Percentiles rank a stretch among this genome's conserved stretches.
phyloP scores from a whole-genome alignment of 129 eudicot genomes.

The Saposhnikovia divaricata region DNA sequence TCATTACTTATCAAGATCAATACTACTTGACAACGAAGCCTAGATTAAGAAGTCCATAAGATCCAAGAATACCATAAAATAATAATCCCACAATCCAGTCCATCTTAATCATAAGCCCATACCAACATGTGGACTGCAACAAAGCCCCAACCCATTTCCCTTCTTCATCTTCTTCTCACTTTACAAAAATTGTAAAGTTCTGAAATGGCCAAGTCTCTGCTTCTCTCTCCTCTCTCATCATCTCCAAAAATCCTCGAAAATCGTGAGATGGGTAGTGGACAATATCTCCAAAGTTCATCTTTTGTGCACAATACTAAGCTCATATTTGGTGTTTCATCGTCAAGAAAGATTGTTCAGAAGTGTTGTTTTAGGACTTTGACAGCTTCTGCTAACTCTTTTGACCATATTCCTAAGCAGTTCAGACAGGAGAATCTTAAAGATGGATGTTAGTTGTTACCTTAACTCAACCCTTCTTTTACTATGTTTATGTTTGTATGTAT shows the following conservation, averaged over 20 bases:
- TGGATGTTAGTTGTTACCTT: slow-evolving; percentile 42
- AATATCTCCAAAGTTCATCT: slow-evolving; percentile 21
- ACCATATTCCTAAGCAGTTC: slow-evolving; percentile 67
- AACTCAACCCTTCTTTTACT: neutral
- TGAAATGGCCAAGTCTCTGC: slow-evolving; percentile 36
- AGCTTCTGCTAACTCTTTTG: slow-evolving; percentile 30
- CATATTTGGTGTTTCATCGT: slow-evolving; percentile 23
- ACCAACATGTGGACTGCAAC: neutral
- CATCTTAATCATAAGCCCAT: neutral
- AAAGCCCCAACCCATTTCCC: neutral
- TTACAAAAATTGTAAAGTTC: neutral
- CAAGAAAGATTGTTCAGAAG: slow-evolving; percentile 20
- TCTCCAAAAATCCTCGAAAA: slow-evolving; percentile 23
- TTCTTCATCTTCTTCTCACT: neutral
- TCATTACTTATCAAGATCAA: too few species aligned
- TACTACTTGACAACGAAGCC: neutral
- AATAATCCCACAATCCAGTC: neutral
- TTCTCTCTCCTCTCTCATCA: slow-evolving; percentile 38
- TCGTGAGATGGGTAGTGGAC: slow-evolving; percentile 20
- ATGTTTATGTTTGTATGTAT: neutral
- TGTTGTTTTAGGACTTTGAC: slow-evolving; percentile 37
- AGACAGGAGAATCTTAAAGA: slow-evolving; percentile 74
- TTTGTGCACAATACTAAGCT: slow-evolving; percentile 36
- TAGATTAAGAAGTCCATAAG: neutral
- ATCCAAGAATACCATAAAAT: neutral